Conservation (phyloP, 139 green algal species). For the Haematococcus lacustris region DNA sequence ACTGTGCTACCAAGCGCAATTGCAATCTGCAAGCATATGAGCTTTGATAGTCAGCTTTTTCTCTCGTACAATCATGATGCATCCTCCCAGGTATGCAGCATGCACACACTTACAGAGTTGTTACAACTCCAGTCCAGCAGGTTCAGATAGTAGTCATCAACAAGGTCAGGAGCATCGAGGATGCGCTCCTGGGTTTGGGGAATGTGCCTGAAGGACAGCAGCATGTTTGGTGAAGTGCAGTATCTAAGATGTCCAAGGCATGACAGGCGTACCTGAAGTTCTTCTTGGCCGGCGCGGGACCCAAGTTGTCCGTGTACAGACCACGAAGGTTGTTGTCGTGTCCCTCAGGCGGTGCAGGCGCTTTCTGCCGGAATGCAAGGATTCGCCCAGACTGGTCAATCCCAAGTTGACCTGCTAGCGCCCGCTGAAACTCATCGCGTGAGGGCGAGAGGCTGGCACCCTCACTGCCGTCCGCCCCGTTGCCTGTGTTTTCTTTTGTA, state of each 20-base stretch:
- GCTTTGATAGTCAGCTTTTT: too few relatives aligned
- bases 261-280: conserved; percentile 23
- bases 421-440: conserved; percentile 75
- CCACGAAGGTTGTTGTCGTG: conserved; percentile 55
- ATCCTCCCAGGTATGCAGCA: too few relatives aligned
- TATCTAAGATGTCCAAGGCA: neutral
- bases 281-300: conserved; percentile 48
- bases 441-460: conserved; percentile 7
- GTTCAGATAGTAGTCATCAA: conserved; percentile 99
- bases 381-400: conserved; percentile 54
- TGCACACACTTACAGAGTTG: conserved; percentile 70
- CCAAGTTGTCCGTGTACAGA: conserved; percentile 77
- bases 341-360: conserved; percentile 67
- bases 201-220: conserved; percentile 35
- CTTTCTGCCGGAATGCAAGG: conserved; percentile 94
- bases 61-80: too few relatives aligned
- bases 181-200: conserved; percentile 82
- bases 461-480: neutral
- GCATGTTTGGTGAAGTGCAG: neutral
- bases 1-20: conserved; percentile 80
- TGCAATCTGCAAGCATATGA: conserved; percentile 70
- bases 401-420: conserved; percentile 40
- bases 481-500: conserved; percentile 49
- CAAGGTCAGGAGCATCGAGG: conserved; percentile 89
- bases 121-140: conserved; percentile 86